Evolutionary conservation across 768 basidiomycete species (phyloP), one percentile per base, ranked within the genome.

Genomic region (Mycena latifolia): DNA sequence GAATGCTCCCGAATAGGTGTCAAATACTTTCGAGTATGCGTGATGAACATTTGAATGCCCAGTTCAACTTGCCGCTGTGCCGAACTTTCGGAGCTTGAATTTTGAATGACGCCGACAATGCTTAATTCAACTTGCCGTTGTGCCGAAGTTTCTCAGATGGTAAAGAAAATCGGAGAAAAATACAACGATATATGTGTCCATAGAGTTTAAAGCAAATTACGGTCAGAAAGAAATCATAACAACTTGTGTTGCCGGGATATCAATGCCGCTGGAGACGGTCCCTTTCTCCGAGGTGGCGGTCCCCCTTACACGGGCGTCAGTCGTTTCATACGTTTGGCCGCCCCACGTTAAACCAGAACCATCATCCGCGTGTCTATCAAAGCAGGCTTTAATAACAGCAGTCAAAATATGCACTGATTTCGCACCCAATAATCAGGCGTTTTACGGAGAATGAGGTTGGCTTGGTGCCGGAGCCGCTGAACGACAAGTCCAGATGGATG

Each of bases 321-420:
- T 58, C 0, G 87, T 88, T 70, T 89, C 88, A 59, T 87, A 88
- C 0, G 82, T 85, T 71, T 85, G 86, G 4, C 87, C 88, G 53
- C 84, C 88, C 86, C 88, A 88, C 0, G 79, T 86, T 56, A 89
- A 56, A 14, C 84, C 84, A 18, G 81, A 78, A 5, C 75, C 79
- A 66, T 85, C 86, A 61, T 86, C 82, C 3, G 87, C 84, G 61
- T 83, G 79, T 17, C 84, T 87, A 35, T 43, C 20, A 22, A n/a
- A 7, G 31, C 15, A 4, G n/a, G 14, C 37, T 54, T 51, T 55
- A 47, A 64, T 45, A 29, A 24, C 27, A 5, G 27, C n/a, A n/a
- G 9, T 5, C 29, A n/a, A 37, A 5, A 55, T 51, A 17, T 27
- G 43, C 31, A 37, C 18, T 18, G 20, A 22, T n/a, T 20, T 70